phyloP scores from a whole-genome alignment of 371 early-diverging fungal species.

The Caulochytrium protostelioides region DNA sequence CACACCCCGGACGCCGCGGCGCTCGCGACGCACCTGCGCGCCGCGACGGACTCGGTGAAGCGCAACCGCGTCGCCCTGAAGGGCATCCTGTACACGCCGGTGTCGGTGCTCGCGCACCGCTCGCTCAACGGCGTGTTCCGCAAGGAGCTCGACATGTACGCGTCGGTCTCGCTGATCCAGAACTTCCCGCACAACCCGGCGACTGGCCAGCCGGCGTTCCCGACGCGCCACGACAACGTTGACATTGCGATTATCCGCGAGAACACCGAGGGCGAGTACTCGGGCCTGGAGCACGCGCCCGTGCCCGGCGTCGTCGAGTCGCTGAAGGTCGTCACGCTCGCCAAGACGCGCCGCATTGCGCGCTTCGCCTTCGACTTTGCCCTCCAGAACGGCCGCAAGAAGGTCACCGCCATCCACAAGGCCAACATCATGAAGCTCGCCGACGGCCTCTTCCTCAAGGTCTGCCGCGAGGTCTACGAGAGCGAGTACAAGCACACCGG shows the following conservation, averaged over 20 bases:
- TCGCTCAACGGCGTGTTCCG: conserved; percentile 87
- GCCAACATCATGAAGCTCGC: conserved; percentile 98
- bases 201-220: conserved; percentile 18
- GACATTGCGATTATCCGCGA: conserved; percentile 94
- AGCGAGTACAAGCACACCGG: conserved; percentile 63
- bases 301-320: conserved; percentile 94
- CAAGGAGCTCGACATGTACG: conserved; percentile 90
- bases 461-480: conserved; percentile 78
- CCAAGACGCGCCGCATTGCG: conserved; percentile 90
- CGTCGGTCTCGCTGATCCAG: conserved; percentile 60
- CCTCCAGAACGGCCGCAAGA: conserved; percentile 80
- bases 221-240: conserved; percentile 66
- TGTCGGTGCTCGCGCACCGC: conserved; percentile 56
- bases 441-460: conserved; percentile 88
- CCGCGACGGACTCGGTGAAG: conserved; percentile 67
- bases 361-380: conserved; percentile 95
- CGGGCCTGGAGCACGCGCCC: conserved; percentile 91
- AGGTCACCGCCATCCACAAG: conserved; percentile 92
- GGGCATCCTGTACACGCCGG: conserved; percentile 86
- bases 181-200: conserved; percentile 56
- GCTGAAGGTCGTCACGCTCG: conserved; percentile 78
- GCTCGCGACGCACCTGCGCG: conserved; percentile 47
- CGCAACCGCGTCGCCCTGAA: conserved; percentile 90
- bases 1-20: conserved; percentile 36
- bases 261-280: conserved; percentile 97